Evolutionary conservation across 2,329 filamentous ascomycete species (phyloP), one percentile per base, ranked within the genome.

Genomic region (Colletotrichum sp.): DNA sequence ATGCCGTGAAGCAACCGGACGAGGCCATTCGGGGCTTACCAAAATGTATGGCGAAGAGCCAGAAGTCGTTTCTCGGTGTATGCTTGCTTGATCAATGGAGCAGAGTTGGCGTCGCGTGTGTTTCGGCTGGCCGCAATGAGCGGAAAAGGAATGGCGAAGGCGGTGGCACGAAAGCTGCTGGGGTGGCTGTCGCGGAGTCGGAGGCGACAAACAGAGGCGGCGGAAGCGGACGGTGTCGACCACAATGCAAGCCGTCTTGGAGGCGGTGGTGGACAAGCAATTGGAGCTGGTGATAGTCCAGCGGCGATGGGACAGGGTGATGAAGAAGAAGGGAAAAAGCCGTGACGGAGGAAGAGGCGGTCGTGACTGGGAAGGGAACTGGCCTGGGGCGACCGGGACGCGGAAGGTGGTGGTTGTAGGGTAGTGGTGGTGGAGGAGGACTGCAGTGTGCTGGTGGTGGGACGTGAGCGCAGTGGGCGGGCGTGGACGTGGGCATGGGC

Each of bases 331-430:
- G 63, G 52, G 36, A 32, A 55, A 63, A 64, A 39, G 59, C 59
- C 44, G 68, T 64, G 68, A 65, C 36, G 57, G 63, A 63, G 57
- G 64, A 68, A 75, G 70, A 75, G 44, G 73, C 73, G 69, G 64
- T 73, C 73, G 73, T 75, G 69, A 69, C 36, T 22, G 55, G 57
- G n/a, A 59, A 48, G 44, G 57, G 64, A 48, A 48, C 39, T n/a
- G 39, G 39, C 39, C 68, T 55, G 70, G 73, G 64, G 64, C 57
- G 59, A 68, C 73, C 13, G 64, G 64, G 57, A 73, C 55, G 70
- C 63, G 73, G 63, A 72, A 62, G 28, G 28, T 62, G 59, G 59
- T 62, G 52, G 52, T 57, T 44, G 39, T 44, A 44, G 39, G 39
- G 39, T 48, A n/a, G 39, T 48, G 39, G 39, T 48, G 39, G 39